Base-by-base conservation (phyloP, 768 basidiomycete species). In the Gyrodon lividus region DNA sequence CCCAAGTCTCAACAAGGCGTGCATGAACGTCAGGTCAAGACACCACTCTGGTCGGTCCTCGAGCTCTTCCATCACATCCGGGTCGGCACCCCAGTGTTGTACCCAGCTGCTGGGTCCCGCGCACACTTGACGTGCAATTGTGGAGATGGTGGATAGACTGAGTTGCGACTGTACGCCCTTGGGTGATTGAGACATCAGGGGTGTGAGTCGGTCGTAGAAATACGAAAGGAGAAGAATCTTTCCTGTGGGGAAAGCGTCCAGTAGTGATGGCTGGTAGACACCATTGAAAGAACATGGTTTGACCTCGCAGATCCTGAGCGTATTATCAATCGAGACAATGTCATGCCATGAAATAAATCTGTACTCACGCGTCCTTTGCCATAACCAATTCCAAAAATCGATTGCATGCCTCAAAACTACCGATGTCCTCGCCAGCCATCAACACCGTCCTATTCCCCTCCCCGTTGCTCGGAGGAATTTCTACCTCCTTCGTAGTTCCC, bases 241-340 rank as follows among this genome's bases (percentile, higher is more conserved):
- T 52, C 96, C 96, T 9, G 76, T 71, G 1, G 87, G 82, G 81
- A 98, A 98, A 9, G 91, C 86, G 55, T 96, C 89, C 51, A 89
- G 74, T 22, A 98, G 76, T 13, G 89, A 88, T 2, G 97, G 97
- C 67, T 99, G 97, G 72, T 98, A 98, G 22, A 97, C 92, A 12
- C 97, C 97, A 62, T 92, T 86, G 74, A 99, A 99, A 5, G 96
- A 91, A 67, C 97, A 99, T 0, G 97, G 97, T 62, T 94, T 90
- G 55, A 87, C 75, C 60, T 90, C 84, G 69, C 96, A 99, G 52
- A 93, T 79, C 0, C 92, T 89, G 41, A 23, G 17, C 45, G 45
- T 16, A 33, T 34, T 0, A 41, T 23, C 22, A 30, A 43, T 31
- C 26, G 30, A 50, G 37, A 34, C 33, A 1, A 33, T 17, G 26